phyloP scores from a whole-genome alignment of 108 stramenopile genomes.

The Conticribra weissflogii region DNA sequence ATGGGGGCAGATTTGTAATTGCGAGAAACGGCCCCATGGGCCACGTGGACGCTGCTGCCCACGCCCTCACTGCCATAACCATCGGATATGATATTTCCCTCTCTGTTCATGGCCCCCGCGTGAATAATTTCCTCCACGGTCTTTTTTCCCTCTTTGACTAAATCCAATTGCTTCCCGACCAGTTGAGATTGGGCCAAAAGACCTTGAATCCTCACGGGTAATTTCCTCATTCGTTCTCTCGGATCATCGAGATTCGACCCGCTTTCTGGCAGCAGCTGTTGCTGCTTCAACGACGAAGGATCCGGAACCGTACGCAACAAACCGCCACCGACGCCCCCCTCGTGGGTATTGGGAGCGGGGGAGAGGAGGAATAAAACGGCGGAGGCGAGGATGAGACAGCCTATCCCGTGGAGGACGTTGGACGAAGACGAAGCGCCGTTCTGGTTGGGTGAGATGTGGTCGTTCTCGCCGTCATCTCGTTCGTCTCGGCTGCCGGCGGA shows the following conservation, averaged over 20 bases:
- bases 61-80: constrained; percentile 18
- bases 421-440: background rate
- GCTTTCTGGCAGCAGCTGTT: too few relatives aligned
- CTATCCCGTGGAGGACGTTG: constrained; percentile 9
- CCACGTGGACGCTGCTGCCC: constrained; percentile 41
- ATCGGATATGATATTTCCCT: constrained; percentile 11
- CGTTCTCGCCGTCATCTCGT: background rate
- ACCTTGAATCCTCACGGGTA: constrained; percentile 51
- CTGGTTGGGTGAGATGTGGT: background rate
- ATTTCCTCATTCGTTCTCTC: constrained; percentile 40
- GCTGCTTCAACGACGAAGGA: background rate
- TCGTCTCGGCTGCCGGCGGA: constrained; percentile 7
- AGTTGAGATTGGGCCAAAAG: constrained; percentile 67
- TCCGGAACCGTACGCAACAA: background rate
- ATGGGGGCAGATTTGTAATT: constrained; percentile 73
- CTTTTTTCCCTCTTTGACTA: constrained; percentile 74
- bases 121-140: constrained; percentile 81
- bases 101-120: constrained; percentile 8
- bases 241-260: constrained; percentile 30
- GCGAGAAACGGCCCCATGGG: constrained; percentile 16
- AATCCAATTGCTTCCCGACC: constrained; percentile 76
- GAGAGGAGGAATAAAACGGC: constrained; percentile 23
- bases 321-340: constrained; percentile 14
- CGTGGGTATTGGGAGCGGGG: constrained; percentile 31
- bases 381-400: constrained; percentile 21